Evolutionary conservation across 495 filamentous ascomycete species (phyloP).

Genomic region (Aspergillus nanangensis): DNA sequence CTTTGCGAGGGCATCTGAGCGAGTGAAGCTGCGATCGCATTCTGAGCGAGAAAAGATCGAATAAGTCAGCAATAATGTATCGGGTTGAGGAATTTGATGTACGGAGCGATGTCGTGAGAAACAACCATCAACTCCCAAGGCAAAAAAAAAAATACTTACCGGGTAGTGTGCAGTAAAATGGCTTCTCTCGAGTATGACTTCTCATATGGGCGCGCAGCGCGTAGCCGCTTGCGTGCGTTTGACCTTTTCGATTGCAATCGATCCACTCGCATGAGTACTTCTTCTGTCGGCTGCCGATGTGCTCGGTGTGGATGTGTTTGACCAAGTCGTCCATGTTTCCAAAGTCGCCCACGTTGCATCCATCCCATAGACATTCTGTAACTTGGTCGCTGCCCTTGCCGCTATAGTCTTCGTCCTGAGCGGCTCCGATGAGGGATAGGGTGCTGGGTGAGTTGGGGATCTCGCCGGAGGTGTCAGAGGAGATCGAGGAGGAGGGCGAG

Average conservation of each 20-base stretch:
- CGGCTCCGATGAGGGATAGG: slow-evolving; percentile 45
- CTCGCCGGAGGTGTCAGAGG: slow-evolving; percentile 81
- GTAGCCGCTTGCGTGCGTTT: slow-evolving; percentile 91
- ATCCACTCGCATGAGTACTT: slow-evolving; percentile 94
- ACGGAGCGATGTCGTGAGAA: background rate
- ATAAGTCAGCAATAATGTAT: no score
- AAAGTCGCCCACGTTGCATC: slow-evolving; percentile 73
- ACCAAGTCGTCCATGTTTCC: slow-evolving; percentile 93
- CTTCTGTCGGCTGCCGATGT: slow-evolving; percentile 78
- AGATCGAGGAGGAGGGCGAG: slow-evolving; percentile 58
- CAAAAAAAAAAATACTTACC: slow-evolving; percentile 52
- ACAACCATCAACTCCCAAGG: background rate
- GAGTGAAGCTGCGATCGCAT: slow-evolving; percentile 95
- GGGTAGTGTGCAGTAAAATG: slow-evolving; percentile 91
- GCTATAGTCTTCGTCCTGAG: slow-evolving; percentile 72
- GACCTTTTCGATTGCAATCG: slow-evolving; percentile 80
- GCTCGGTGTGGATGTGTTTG: slow-evolving; percentile 86
- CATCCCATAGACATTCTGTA: slow-evolving; percentile 84
- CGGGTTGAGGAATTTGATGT: no score
- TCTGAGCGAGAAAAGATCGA: slow-evolving; percentile 46
- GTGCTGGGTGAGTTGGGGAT: slow-evolving; percentile 50
- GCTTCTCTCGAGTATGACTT: slow-evolving; percentile 96
- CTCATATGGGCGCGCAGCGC: slow-evolving; percentile 95
- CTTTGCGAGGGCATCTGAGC: slow-evolving; percentile 94
- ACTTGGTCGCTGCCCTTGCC: slow-evolving; percentile 76